Evolutionary conservation across 768 basidiomycete genomes (phyloP).

Genomic region (Thelephora ganbajun): DNA sequence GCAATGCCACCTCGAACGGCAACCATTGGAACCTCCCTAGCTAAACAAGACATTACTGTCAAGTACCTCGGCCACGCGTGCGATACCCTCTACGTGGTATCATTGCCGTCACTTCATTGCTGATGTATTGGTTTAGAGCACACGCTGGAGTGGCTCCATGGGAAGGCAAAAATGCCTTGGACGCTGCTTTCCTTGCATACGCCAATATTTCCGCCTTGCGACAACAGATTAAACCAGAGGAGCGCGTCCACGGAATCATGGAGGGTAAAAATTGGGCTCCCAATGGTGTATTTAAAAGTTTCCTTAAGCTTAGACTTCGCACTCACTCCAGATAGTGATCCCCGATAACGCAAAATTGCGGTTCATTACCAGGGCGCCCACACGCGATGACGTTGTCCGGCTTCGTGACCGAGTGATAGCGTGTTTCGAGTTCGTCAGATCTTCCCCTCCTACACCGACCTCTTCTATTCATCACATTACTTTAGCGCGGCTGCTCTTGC

Average conservation of each 20-base stretch:
- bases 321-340: conserved; percentile 38
- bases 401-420: conserved; percentile 46
- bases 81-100: background rate
- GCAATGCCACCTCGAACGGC: conserved; percentile 38
- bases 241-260: conserved; percentile 69
- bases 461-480: background rate
- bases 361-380: conserved; percentile 62
- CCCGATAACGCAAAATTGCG: conserved; percentile 70
- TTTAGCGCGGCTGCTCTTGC: conserved; percentile 54
- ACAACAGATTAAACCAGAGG: conserved; percentile 76
- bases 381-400: conserved; percentile 34
- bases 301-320: background rate
- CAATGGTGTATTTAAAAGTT: conserved; percentile 39
- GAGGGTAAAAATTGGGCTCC: conserved; percentile 52
- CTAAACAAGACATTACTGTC: conserved; percentile 49
- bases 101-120: background rate
- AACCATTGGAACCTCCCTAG: conserved; percentile 38
- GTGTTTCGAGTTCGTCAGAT: conserved; percentile 51
- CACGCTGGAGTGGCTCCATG: conserved; percentile 76
- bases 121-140: conserved; percentile 29
- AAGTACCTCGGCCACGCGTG: conserved; percentile 70
- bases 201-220: conserved; percentile 64
- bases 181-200: conserved; percentile 81
- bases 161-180: conserved; percentile 79
- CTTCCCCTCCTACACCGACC: background rate